Conservation (phyloP, 148 eudicot species). For the Camellia japonica region DNA sequence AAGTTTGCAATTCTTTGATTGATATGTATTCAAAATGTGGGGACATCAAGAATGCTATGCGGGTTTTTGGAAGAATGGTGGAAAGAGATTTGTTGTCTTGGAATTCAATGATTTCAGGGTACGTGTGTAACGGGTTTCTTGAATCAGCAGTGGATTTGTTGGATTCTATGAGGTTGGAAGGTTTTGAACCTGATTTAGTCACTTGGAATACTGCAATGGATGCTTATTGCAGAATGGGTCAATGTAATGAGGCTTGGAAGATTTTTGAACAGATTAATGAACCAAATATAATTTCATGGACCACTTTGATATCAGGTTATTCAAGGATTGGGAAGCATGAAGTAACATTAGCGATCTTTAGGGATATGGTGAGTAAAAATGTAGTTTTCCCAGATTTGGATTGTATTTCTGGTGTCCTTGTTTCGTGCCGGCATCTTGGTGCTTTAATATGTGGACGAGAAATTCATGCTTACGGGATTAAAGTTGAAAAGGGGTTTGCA, state of each 20-base stretch:
- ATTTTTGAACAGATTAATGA: slow-evolving; percentile 37
- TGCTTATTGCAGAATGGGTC: slow-evolving; percentile 53
- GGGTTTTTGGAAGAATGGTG: slow-evolving; percentile 37
- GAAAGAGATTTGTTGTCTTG: slow-evolving; percentile 45
- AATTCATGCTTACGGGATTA: slow-evolving; percentile 50
- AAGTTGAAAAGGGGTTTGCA: slow-evolving; percentile 12
- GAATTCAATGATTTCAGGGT: slow-evolving; percentile 51
- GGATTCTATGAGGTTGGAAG: slow-evolving; percentile 28
- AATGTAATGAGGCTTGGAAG: slow-evolving; percentile 43
- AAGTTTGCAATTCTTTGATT: slow-evolving; percentile 48
- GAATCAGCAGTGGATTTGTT: slow-evolving; percentile 35
- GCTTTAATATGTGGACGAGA: slow-evolving; percentile 37
- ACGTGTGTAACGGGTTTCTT: slow-evolving; percentile 34
- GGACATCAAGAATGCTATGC: slow-evolving; percentile 30
- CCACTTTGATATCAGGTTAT: slow-evolving; percentile 53
- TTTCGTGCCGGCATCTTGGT: slow-evolving; percentile 43
- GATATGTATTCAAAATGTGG: slow-evolving; percentile 54
- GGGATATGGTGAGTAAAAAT: slow-evolving; percentile 35
- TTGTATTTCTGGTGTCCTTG: slow-evolving; percentile 43
- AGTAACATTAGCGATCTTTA: slow-evolving; percentile 34
- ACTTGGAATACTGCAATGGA: slow-evolving; percentile 54
- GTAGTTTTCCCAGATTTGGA: slow-evolving; percentile 37
- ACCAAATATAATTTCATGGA: slow-evolving; percentile 58
- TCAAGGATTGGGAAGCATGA: slow-evolving; percentile 40
- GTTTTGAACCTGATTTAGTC: slow-evolving; percentile 46